These are phyloP conservation scores for Penicillium capsulatum DNA, from an alignment of 2,329 filamentous ascomycete species.

Conservation along the genomic window DNA sequence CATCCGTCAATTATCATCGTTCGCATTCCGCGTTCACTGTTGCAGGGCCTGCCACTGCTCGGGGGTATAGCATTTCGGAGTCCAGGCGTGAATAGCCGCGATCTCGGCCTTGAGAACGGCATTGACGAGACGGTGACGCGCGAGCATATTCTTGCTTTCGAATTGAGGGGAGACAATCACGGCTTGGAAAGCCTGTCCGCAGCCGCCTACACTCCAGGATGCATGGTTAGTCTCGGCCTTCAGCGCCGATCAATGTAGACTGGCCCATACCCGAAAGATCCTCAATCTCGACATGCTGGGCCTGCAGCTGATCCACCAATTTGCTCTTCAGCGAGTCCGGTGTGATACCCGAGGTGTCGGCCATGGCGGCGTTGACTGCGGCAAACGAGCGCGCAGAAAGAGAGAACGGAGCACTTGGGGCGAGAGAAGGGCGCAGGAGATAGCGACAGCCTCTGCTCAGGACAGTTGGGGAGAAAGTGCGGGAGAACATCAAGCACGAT, in stretches of 20 bases:
- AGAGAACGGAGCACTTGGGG: slow-evolving; percentile 30
- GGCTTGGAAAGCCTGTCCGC: slow-evolving; percentile 66
- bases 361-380: slow-evolving; percentile 39
- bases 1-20: neutral
- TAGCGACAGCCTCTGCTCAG: slow-evolving; percentile 41
- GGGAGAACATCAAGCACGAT: slow-evolving; percentile 37
- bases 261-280: slow-evolving; percentile 77
- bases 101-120: slow-evolving; percentile 79
- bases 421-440: slow-evolving; percentile 29
- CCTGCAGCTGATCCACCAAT: slow-evolving; percentile 65
- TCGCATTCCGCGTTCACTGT: slow-evolving; percentile 23
- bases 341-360: slow-evolving; percentile 61
- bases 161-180: slow-evolving; percentile 68
- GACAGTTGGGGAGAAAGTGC: slow-evolving; percentile 28
- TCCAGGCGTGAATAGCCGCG: slow-evolving; percentile 89
- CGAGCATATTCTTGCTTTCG: slow-evolving; percentile 68
- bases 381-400: slow-evolving; percentile 33
- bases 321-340: slow-evolving; percentile 66
- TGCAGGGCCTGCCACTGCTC: slow-evolving; percentile 78
- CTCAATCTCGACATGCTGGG: slow-evolving; percentile 77
- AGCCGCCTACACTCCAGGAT: slow-evolving; percentile 53
- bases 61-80: slow-evolving; percentile 85
- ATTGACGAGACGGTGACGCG: slow-evolving; percentile 83
- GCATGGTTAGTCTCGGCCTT: slow-evolving; percentile 2
- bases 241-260: neutral